Conservation (phyloP, 352 stramenopile species). For the Phytophthora pluvialis region DNA sequence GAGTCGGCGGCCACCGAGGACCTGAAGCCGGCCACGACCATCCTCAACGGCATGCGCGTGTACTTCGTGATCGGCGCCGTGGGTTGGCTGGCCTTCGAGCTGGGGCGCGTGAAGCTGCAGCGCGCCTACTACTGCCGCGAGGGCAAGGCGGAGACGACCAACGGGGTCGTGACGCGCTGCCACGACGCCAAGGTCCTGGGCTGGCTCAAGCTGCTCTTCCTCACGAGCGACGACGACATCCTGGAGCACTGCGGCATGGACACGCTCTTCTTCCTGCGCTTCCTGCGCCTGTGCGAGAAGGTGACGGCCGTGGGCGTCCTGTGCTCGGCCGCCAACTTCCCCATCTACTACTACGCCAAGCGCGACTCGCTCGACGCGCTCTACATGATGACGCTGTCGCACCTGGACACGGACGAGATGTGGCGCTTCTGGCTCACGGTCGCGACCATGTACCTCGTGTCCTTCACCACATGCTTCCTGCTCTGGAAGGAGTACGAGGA, state of each 20-base stretch:
- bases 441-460: slow-evolving; percentile 71
- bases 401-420: slow-evolving; percentile 51
- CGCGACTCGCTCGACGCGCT: slow-evolving; percentile 42
- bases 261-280: slow-evolving; percentile 84
- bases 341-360: slow-evolving; percentile 78
- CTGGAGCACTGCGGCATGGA: slow-evolving; percentile 78
- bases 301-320: slow-evolving; percentile 61
- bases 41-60: slow-evolving; percentile 63
- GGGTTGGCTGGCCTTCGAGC: slow-evolving; percentile 75
- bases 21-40: slow-evolving; percentile 67
- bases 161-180: slow-evolving; percentile 43
- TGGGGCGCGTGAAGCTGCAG: slow-evolving; percentile 60
- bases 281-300: slow-evolving; percentile 76
- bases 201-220: slow-evolving; percentile 68
- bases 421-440: slow-evolving; percentile 79
- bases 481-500: slow-evolving; percentile 74
- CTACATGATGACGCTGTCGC: slow-evolving; percentile 76
- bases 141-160: slow-evolving; percentile 58
- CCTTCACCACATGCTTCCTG: slow-evolving; percentile 62
- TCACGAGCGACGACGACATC: slow-evolving; percentile 69
- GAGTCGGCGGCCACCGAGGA: slow-evolving; percentile 50
- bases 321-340: slow-evolving; percentile 73
- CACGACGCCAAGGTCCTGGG: slow-evolving; percentile 47
- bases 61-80: slow-evolving; percentile 72
- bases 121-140: slow-evolving; percentile 82